These are phyloP conservation scores for Aspergillus uvarum DNA, from an alignment of 2,329 filamentous ascomycete species.

Conservation along the genomic window DNA sequence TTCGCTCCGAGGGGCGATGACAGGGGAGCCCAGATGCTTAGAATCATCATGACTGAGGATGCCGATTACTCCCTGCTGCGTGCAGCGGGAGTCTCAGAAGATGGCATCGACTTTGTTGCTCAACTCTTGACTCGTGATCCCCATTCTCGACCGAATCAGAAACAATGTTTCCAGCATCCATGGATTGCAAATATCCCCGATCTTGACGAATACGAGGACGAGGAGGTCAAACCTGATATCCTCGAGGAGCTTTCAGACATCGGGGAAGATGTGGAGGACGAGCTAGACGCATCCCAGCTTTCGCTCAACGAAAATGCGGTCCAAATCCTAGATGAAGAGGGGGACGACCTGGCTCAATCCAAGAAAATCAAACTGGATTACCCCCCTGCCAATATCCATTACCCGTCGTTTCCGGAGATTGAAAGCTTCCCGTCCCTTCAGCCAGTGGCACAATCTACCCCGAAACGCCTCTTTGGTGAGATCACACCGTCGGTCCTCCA, in stretches of 20 bases:
- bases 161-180: slow-evolving; percentile 66
- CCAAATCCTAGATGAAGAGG: slow-evolving; percentile 36
- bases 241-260: slow-evolving; percentile 36
- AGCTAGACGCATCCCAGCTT: slow-evolving; percentile 60
- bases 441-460: slow-evolving; percentile 25
- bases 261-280: slow-evolving; percentile 41
- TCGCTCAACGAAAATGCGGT: slow-evolving; percentile 56
- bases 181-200: slow-evolving; percentile 66
- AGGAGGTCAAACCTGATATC: slow-evolving; percentile 56
- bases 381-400: slow-evolving; percentile 35
- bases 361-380: slow-evolving; percentile 38
- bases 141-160: slow-evolving; percentile 70
- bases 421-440: slow-evolving; percentile 36
- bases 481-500: slow-evolving; percentile 56
- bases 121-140: slow-evolving; percentile 83
- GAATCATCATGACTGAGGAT: slow-evolving; percentile 75
- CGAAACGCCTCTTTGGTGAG: slow-evolving; percentile 60
- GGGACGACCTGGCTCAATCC: slow-evolving; percentile 34
- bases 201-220: slow-evolving; percentile 63
- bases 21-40: slow-evolving; percentile 73
- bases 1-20: slow-evolving; percentile 76
- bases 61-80: slow-evolving; percentile 67
- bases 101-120: slow-evolving; percentile 70
- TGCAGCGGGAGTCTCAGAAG: slow-evolving; percentile 58
- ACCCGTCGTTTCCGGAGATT: slow-evolving; percentile 45